Base-by-base conservation (phyloP, 2,329 filamentous ascomycete genomes). In the Calonectria pseudoturangicola region DNA sequence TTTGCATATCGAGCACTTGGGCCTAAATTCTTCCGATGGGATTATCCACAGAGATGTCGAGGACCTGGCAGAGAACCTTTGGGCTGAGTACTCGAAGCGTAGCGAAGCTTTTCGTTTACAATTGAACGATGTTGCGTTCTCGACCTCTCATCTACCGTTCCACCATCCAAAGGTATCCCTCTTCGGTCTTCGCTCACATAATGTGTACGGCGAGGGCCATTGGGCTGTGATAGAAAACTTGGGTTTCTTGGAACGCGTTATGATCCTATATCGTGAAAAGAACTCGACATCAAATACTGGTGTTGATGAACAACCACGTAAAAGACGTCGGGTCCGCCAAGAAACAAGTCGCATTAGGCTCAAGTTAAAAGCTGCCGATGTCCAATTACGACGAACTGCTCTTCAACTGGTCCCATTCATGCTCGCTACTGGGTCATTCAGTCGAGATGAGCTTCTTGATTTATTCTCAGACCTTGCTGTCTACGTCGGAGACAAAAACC, bases 31-130 rank as follows among this genome's bases (percentile, higher is more conserved):
- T 9, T 81, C 83, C 2, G 83, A 85, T 75, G 82, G 79, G 70
- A 81, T 78, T 68, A 83, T 88, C 68, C 82, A 83, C 33, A 86
- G 79, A 54, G 83, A 88, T 75, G 68, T 98, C 7, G 90, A 93
- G 74, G 89, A 90, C n/a, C 83, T 98, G 2, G 81, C 92, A 41
- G 92, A 95, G 54, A 87, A 89, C 4, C 84, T 99, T n/a, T 93
- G 93, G 86, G 85, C 86, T 10, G 96, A 98, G 79, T 98, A 98
- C 83, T 88, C 91, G 4, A 92, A 88, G 75, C 90, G 95, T 73
- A 88, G 91, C 43, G 92, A 94, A 60, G 91, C 91, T 71, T 92
- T 94, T 60, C 90, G 93, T 45, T 87, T 98, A 13, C 93, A 95
- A 75, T 85, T 97, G n/a, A 92, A 94, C 73, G 94, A 98, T 78